Conservation (phyloP, 768 basidiomycete species). For the Krasilnikovozyma curviuscula region DNA sequence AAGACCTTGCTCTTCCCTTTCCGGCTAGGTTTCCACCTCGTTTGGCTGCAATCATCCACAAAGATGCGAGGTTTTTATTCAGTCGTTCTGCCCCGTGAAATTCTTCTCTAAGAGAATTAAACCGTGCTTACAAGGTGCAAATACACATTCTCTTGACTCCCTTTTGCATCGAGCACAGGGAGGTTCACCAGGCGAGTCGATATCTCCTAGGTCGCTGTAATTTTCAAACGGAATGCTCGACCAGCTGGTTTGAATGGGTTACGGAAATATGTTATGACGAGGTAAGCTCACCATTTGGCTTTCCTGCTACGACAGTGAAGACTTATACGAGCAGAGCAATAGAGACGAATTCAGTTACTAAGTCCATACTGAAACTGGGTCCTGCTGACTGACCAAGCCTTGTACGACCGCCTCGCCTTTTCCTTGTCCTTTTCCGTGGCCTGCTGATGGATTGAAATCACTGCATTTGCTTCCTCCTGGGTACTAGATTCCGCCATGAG, state of each 20-base stretch:
- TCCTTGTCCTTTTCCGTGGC: neutral
- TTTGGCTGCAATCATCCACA: constrained; percentile 4
- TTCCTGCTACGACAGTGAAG: neutral
- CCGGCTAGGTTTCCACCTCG: constrained; percentile 9
- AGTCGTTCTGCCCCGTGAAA: too few relatives aligned
- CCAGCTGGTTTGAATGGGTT: neutral
- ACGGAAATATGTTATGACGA: neutral
- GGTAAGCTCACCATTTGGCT: neutral
- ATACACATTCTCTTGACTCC: too few relatives aligned
- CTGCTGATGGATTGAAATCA: too few relatives aligned
- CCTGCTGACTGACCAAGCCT: neutral
- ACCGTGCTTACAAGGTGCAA: too few relatives aligned
- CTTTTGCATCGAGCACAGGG: constrained; percentile 17
- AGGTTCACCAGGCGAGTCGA: constrained; percentile 13
- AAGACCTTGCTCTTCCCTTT: too few relatives aligned
- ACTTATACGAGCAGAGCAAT: neutral
- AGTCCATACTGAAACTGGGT: neutral
- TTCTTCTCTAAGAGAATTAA: too few relatives aligned
- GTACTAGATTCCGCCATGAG: too few relatives aligned
- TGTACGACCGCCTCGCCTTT: neutral
- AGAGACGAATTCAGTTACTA: neutral
- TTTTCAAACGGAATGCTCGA: constrained; percentile 2
- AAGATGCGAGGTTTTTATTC: too few relatives aligned
- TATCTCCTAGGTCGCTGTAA: constrained; percentile 17
- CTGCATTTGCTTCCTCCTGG: too few relatives aligned